Evolutionary conservation across 306 rosid species (phyloP).

Genomic region (Cicer yamashitae): DNA sequence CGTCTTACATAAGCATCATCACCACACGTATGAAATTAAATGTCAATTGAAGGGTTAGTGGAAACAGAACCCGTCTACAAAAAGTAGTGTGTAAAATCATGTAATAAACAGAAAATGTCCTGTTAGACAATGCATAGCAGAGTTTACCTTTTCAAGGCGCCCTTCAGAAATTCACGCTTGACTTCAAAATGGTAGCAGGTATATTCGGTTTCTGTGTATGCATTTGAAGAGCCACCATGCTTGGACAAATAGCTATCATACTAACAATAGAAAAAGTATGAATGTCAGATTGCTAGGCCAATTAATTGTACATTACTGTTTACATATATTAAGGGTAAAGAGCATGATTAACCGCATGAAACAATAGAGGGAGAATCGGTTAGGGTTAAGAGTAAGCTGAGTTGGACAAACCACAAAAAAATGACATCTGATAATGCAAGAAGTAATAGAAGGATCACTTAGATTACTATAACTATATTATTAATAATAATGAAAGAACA

Average conservation of each 20-base stretch:
- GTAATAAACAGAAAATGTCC: constrained; percentile 29
- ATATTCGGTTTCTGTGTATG: constrained; percentile 87
- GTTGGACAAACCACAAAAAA: constrained; percentile 24
- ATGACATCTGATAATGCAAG: constrained; percentile 15
- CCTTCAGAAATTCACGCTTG: constrained; percentile 82
- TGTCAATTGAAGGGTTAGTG: constrained; percentile 36
- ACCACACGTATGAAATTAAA: constrained; percentile 17
- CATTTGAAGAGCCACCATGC: constrained; percentile 98
- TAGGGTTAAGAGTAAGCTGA: constrained; percentile 11
- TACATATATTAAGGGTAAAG: constrained; percentile 27
- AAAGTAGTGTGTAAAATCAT: constrained; percentile 28
- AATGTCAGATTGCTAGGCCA: constrained; percentile 48
- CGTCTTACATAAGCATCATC: constrained; percentile 10
- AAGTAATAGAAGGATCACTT: constrained; percentile 26
- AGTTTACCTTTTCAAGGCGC: constrained; percentile 84
- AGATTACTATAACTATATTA: constrained; percentile 3
- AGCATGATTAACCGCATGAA: constrained; percentile 30
- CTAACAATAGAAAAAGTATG: constrained; percentile 63
- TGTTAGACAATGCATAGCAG: constrained; percentile 34
- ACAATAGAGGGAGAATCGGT: constrained; percentile 3
- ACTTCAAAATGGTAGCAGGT: constrained; percentile 99
- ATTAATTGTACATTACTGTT: constrained; percentile 27
- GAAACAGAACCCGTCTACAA: constrained; percentile 38
- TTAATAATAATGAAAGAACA: neutral
- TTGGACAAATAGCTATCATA: constrained; percentile 97